Conservation (phyloP, 1,284 basidiomycete genomes). For the Ustilago bromivora region DNA sequence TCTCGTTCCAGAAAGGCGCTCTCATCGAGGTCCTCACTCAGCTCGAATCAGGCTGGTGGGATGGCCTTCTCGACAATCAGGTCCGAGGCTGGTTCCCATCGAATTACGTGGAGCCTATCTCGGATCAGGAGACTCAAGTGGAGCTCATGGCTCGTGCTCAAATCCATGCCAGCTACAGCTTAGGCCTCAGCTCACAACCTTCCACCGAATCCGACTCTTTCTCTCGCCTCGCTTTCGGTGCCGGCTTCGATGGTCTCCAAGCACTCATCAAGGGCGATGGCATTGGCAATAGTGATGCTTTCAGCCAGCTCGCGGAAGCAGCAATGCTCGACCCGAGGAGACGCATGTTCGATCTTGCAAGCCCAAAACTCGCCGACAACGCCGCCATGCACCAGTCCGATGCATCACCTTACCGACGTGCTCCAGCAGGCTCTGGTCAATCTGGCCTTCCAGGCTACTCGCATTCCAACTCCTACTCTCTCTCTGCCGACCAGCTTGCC, state of each 20-base stretch:
- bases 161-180: constrained; percentile 34
- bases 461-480: neutral
- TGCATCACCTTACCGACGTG: constrained; percentile 20
- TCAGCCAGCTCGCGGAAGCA: constrained; percentile 62
- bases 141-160: constrained; percentile 45
- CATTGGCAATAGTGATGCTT: constrained; percentile 52
- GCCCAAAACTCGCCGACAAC: constrained; percentile 18
- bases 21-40: constrained; percentile 93
- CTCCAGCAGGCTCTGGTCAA: neutral
- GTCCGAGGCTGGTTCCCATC: constrained; percentile 93
- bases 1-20: constrained; percentile 87
- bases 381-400: constrained; percentile 7
- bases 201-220: constrained; percentile 44
- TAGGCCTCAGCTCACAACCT: constrained; percentile 27
- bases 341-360: constrained; percentile 28
- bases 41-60: constrained; percentile 98
- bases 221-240: constrained; percentile 45
- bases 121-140: constrained; percentile 76
- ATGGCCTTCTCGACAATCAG: constrained; percentile 81
- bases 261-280: constrained; percentile 49
- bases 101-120: constrained; percentile 87
- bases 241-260: constrained; percentile 54
- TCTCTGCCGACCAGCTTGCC: constrained; percentile 27
- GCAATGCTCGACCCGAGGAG: constrained; percentile 47
- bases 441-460: constrained; percentile 6